phyloP scores from a whole-genome alignment of 192 early-diverging fungal species.

The Linnemannia schmuckeri region DNA sequence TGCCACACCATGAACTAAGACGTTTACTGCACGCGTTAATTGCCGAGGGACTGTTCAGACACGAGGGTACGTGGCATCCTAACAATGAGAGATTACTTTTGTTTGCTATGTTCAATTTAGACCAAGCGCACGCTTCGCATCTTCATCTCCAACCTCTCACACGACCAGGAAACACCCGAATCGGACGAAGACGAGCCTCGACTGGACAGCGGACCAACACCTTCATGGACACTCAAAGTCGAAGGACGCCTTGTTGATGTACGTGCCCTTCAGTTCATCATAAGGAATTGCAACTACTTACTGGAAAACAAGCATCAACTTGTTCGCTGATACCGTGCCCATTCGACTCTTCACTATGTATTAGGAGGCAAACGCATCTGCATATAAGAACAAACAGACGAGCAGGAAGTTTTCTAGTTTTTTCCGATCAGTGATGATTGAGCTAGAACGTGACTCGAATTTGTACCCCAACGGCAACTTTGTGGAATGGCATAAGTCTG shows the following conservation, averaged over 20 bases:
- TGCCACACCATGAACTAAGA: neutral
- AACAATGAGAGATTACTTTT: neutral
- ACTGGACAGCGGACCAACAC: conserved; percentile 68
- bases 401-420: conserved; percentile 89
- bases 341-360: neutral
- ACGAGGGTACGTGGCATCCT: neutral
- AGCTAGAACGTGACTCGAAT: conserved; percentile 83
- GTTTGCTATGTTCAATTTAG: conserved; percentile 27
- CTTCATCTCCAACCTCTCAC: conserved; percentile 91
- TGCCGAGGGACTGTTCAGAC: neutral
- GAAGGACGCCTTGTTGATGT: conserved; percentile 92
- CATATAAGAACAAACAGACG: conserved; percentile 72
- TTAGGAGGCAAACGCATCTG: conserved; percentile 53
- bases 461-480: conserved; percentile 85
- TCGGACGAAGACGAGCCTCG: conserved; percentile 58
- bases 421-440: conserved; percentile 86
- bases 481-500: conserved; percentile 78
- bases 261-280: conserved; percentile 14
- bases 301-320: neutral
- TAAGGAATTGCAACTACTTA: neutral
- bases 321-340: neutral
- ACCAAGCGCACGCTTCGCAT: conserved; percentile 86
- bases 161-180: conserved; percentile 77
- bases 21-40: neutral
- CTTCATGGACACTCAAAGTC: conserved; percentile 92